These are phyloP conservation scores for Trametes gibbosa DNA, from an alignment of 768 basidiomycete species.

Conservation along the genomic window DNA sequence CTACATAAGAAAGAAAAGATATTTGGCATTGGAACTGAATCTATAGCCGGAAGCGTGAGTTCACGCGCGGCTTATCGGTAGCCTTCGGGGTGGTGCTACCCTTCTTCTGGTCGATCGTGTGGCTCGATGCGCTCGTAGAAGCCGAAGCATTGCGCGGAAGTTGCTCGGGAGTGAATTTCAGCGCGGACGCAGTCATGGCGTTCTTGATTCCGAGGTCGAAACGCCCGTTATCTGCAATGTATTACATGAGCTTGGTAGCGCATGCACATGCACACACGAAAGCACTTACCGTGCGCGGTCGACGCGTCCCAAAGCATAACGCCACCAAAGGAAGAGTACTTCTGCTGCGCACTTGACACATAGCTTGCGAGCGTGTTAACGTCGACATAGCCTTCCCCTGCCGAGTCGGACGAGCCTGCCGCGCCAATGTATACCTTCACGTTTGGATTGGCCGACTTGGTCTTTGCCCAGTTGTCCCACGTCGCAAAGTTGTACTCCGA, in stretches of 20 bases:
- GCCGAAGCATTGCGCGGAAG: conserved; percentile 2
- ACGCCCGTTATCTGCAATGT: conserved; percentile 25
- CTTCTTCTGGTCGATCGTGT: background rate
- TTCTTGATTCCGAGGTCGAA: conserved; percentile 26
- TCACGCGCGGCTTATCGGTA: conserved; percentile 5
- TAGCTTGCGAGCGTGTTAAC: conserved; percentile 44
- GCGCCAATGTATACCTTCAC: conserved; percentile 66
- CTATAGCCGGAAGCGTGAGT: conserved; percentile 25
- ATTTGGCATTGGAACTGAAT: no score
- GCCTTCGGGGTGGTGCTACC: background rate
- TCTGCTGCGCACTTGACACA: conserved; percentile 46
- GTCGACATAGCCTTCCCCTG: conserved; percentile 55
- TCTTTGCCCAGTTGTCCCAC: conserved; percentile 66
- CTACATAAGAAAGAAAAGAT: background rate
- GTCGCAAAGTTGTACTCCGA: conserved; percentile 53
- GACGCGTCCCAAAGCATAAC: conserved; percentile 44
- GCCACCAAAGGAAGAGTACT: conserved; percentile 63
- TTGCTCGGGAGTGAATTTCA: conserved; percentile 10
- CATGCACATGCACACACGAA: background rate
- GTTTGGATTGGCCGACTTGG: conserved; percentile 51
- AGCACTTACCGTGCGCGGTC: conserved; percentile 14
- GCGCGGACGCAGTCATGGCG: conserved; percentile 20
- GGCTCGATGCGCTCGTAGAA: background rate
- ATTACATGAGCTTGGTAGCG: no score
- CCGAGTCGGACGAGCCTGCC: conserved; percentile 53